Base-by-base conservation (phyloP, 2,329 filamentous ascomycete genomes). In the Beauveria sp. region DNA sequence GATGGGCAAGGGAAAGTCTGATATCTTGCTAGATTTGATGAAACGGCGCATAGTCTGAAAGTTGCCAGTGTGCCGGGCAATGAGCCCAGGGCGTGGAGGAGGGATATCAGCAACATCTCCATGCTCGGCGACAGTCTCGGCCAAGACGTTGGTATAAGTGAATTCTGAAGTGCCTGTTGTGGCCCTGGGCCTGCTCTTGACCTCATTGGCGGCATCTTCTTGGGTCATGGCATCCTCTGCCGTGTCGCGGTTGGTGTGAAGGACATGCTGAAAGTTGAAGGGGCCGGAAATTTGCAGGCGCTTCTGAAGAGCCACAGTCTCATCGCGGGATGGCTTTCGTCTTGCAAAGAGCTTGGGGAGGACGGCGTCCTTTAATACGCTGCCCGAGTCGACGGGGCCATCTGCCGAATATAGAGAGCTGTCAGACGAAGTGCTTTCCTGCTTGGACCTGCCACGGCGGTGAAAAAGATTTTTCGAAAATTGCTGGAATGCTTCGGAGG, bases 231-330 rank as follows among this genome's bases (percentile, higher is more conserved):
- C 34, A 60, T 73, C 74, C 4, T 77, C 71, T 3, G 80, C 62
- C 55, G 79, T 74, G 34, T 85, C 79, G 52, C 79, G 79, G 14
- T 78, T 74, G 14, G 81, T 84, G 68, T 87, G 84, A 4, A 81
- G 79, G 40, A 88, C 77, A 70, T 88, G 85, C 68, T 87, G 84
- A 63, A 88, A 88, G 74, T 87, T 86, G 72, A 85, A 87, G 3
- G 85, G 85, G 1, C 77, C 80, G 1, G 85, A 88, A 59, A 88
- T 88, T 59, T 80, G 78, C 55, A 80, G 68, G 64, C 76, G 79
- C 67, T 72, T 80, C 58, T 70, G 66, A 4, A 43, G 28, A 30
- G 42, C 10, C 57, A 66, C 56, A 53, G 67, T 63, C 28, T 75
- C 72, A 50, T 75, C 73, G 22, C 73, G 72, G 30, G 71, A 70